A percentile compares a stretch with the other conserved stretches of the same genome.
Evolutionary conservation across 1,284 basidiomycete species (phyloP).

Genomic region (Ustilago crameri): DNA sequence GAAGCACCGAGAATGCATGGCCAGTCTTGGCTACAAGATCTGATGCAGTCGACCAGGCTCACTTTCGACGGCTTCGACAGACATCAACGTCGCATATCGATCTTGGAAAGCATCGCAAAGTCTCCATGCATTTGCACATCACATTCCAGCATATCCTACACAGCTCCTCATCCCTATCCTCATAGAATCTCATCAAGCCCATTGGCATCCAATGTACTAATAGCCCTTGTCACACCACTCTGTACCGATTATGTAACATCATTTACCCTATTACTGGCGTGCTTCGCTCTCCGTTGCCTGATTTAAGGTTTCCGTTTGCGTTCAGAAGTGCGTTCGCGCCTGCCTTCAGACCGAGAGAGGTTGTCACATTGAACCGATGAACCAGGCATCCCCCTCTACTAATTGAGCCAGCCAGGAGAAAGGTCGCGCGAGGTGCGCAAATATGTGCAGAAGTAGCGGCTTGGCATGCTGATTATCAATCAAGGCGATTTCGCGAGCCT

Average conservation of each 20-base stretch:
- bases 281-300: too few relatives aligned
- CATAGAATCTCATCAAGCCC: neutral
- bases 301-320: too few relatives aligned
- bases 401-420: too few relatives aligned
- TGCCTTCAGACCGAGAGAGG: neutral
- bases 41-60: slow-evolving; percentile 1
- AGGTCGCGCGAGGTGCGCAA: neutral
- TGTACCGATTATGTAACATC: slow-evolving; percentile 23
- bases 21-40: slow-evolving; percentile 70
- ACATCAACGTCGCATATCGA: too few relatives aligned
- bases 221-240: slow-evolving; percentile 20
- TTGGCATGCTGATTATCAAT: slow-evolving; percentile 36
- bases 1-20: slow-evolving; percentile 89
- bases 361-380: too few relatives aligned
- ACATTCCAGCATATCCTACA: too few relatives aligned
- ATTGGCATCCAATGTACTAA: slow-evolving; percentile 24
- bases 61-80: neutral
- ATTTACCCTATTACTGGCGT: neutral
- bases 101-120: too few relatives aligned
- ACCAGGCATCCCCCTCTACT: too few relatives aligned
- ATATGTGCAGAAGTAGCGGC: too few relatives aligned
- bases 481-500: slow-evolving; percentile 1
- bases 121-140: too few relatives aligned
- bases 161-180: neutral
- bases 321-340: neutral